Base-by-base conservation (phyloP, 192 early-diverging fungal genomes). In the Coemansia sp. region DNA sequence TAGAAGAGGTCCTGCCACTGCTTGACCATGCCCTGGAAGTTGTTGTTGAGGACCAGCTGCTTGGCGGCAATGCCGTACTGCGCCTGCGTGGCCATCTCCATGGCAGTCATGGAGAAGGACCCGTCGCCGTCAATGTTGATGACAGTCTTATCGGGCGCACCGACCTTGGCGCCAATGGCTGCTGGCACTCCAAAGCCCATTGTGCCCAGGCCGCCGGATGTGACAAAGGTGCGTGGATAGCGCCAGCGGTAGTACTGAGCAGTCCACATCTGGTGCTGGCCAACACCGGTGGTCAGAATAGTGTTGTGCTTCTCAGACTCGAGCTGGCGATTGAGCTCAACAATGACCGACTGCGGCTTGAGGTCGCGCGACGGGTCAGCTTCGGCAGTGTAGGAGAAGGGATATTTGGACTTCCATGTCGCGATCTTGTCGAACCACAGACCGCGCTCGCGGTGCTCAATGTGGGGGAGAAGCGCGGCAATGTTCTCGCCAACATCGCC, bases 211-310 rank as follows among this genome's bases (percentile, higher is more conserved):
- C 97, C 97, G 65, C 97, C 97, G 12, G 97, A 99, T 7, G 94
- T 91, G 67, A 99, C 89, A 65, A 95, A 90, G 11, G 88, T 84
- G 71, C 92, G 93, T 18, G 97, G 97, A 53, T 91, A 69, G 64
- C 92, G 85, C 94, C 95, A 98, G 78, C 94, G 83, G 82, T 88
- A 96, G 78, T 90, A 94, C 82, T 99, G 97, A 8, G 95, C 95
- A 22, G 95, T 90, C 95, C 95, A 99, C 97, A 99, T 99, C 76
- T 99, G 97, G 88, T 99, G 97, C 76, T 96, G 96, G 34, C 96
- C 97, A 1, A 99, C 96, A 60, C 97, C 97, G 16, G 97, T 98
- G 34, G 96, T 90, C 67, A 99, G 86, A 58, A 99, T 92, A 59
- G 95, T 93, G 71, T 96, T 91, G 34, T 96, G 89, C 86, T 97